These are phyloP conservation scores for Infundibulicybe gibba DNA, from an alignment of 768 basidiomycete genomes.

Conservation along the genomic window DNA sequence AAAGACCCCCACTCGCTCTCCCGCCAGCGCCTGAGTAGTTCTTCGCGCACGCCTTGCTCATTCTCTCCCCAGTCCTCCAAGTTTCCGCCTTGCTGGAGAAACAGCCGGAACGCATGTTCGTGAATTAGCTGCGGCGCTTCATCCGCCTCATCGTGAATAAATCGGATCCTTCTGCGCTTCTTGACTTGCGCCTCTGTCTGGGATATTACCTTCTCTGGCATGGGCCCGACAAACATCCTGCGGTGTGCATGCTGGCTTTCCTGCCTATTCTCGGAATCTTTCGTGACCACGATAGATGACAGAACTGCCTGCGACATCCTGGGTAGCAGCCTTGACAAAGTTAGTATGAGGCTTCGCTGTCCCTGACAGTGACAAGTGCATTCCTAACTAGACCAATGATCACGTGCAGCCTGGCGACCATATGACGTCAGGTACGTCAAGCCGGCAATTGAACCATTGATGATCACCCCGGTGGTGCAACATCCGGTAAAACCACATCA, in stretches of 20 bases:
- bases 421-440: no score
- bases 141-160: constrained; percentile 19
- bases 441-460: no score
- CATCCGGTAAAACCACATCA: no score
- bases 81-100: constrained; percentile 60
- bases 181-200: constrained; percentile 30
- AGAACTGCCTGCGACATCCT: not conserved
- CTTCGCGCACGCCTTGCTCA: constrained; percentile 43
- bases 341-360: not conserved
- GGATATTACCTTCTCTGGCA: constrained; percentile 59
- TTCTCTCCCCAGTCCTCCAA: constrained; percentile 65
- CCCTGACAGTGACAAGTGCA: no score
- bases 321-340: not conserved
- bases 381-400: no score
- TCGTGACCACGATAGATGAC: constrained; percentile 14
- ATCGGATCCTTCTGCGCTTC: constrained; percentile 18
- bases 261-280: constrained; percentile 2
- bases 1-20: constrained; percentile 63
- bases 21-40: constrained; percentile 61
- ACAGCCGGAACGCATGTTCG: constrained; percentile 60
- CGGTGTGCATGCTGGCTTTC: constrained; percentile 29
- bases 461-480: no score
- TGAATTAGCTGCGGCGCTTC: constrained; percentile 47
- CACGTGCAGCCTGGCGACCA: no score
- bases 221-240: constrained; percentile 72